phyloP scores from a whole-genome alignment of 176 grass and related monocot genomes.

The Rhynchospora pubera region DNA sequence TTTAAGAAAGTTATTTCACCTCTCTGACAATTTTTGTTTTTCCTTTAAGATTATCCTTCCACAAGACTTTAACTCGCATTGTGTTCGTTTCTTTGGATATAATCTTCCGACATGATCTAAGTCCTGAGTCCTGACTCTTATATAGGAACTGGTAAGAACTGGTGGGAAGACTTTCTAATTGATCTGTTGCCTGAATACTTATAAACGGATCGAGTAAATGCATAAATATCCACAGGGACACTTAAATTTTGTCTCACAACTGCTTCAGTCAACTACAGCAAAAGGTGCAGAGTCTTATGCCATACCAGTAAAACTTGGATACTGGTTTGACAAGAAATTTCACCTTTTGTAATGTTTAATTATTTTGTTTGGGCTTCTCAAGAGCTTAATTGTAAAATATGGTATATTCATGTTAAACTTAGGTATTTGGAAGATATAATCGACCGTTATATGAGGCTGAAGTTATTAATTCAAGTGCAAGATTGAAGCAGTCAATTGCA shows the following conservation, averaged over 20 bases:
- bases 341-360: neutral
- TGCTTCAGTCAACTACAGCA: neutral
- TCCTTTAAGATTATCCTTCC: neutral
- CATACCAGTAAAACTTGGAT: neutral
- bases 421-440: neutral
- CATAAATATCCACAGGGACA: neutral
- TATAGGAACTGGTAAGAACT: neutral
- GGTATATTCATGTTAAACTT: neutral
- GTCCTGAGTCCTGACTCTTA: neutral
- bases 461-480: neutral
- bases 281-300: neutral
- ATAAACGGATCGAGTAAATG: neutral
- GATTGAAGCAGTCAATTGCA: neutral
- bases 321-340: neutral
- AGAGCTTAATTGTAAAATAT: neutral
- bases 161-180: neutral
- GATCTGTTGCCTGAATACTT: neutral
- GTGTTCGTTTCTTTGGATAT: neutral
- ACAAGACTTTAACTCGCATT: neutral
- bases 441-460: neutral
- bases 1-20: neutral
- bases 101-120: neutral
- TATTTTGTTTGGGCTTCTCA: neutral
- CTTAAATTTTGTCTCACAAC: neutral
- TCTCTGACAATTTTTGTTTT: neutral